Evolutionary conservation across 768 basidiomycete species (phyloP).

Genomic region (Hypholoma sublateritium): DNA sequence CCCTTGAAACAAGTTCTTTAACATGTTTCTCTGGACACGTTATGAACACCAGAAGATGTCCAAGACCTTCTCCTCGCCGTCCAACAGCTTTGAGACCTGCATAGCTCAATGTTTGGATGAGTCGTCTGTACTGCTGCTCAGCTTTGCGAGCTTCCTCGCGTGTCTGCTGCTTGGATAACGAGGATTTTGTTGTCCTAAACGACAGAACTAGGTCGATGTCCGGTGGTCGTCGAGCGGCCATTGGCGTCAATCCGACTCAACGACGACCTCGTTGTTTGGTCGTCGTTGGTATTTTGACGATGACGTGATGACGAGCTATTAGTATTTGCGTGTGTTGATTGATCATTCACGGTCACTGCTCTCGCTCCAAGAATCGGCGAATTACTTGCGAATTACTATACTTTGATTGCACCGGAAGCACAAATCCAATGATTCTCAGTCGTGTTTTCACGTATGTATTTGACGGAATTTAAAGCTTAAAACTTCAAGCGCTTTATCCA

Average conservation of each 20-base stretch:
- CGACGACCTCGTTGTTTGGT: background rate
- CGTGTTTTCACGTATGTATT: no score
- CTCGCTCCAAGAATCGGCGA: no score
- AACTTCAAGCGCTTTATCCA: no score
- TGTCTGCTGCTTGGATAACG: slow-evolving; percentile 60
- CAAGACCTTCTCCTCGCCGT: slow-evolving; percentile 71
- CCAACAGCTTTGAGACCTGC: slow-evolving; percentile 73
- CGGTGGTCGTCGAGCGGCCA: slow-evolving; percentile 30
- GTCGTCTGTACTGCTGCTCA: slow-evolving; percentile 64
- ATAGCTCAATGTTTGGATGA: slow-evolving; percentile 59
- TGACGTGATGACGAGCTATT: background rate
- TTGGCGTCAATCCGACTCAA: slow-evolving; percentile 2
- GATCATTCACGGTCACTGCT: no score
- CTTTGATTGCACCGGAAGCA: no score
- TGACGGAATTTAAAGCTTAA: no score
- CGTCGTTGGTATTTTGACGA: background rate
- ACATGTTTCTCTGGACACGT: slow-evolving; percentile 64
- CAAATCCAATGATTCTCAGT: no score
- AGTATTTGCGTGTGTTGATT: no score
- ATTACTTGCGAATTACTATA: no score
- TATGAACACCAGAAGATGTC: slow-evolving; percentile 77
- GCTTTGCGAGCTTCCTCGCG: slow-evolving; percentile 64
- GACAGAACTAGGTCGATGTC: slow-evolving; percentile 75
- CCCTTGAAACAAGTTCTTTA: slow-evolving; percentile 63
- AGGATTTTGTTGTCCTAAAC: slow-evolving; percentile 52